Base-by-base conservation (phyloP, 2,329 filamentous ascomycete genomes). In the Akanthomyces uredinophilus region DNA sequence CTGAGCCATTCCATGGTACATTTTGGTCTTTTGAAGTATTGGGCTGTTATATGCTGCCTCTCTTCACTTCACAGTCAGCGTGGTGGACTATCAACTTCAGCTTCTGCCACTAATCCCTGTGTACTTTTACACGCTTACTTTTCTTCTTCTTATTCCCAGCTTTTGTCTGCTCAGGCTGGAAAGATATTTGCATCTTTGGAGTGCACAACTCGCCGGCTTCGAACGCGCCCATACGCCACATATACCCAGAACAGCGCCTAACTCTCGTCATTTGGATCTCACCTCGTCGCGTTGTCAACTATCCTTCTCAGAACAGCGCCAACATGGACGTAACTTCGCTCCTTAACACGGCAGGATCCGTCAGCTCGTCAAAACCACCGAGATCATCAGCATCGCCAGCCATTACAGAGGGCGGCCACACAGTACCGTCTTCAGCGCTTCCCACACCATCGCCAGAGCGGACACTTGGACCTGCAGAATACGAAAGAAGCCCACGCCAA, bases 371-470 rank as follows among this genome's bases (percentile, higher is more conserved):
- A 20, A 63, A 63, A n/a, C 62, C 41, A 29, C 27, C 62, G 27
- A 46, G 62, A 44, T 29, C 41, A 49, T 63, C 62, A 16, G 52
- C 39, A 14, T 63, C 62, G 13, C 55, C 58, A 18, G 39, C 53
- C 46, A 64, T 61, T 35, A 64, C 62, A 4, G 50, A 64, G 20
- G 43, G 62, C 35, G 62, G 62, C 20, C 62, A 47, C 37, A 63
- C 62, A 35, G 46, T 51, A 18, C 57, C 57, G n/a, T 58, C 62
- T 11, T 56, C 62, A 24, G 57, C 58, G 14, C 62, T 64, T 14
- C 62, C 62, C 7, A 64, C 62, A 18, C 62, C 62, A 27, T 64
- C 62, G 27, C 62, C 62, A 13, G 62, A 64, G 46, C 59, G 62
- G 24, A 46, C 58, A 35, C 32, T 64, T 18, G 57, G 56, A n/a